These are phyloP conservation scores for Metschnikowia drakensbergensis DNA, from an alignment of 805 yeast species.

Conservation along the genomic window DNA sequence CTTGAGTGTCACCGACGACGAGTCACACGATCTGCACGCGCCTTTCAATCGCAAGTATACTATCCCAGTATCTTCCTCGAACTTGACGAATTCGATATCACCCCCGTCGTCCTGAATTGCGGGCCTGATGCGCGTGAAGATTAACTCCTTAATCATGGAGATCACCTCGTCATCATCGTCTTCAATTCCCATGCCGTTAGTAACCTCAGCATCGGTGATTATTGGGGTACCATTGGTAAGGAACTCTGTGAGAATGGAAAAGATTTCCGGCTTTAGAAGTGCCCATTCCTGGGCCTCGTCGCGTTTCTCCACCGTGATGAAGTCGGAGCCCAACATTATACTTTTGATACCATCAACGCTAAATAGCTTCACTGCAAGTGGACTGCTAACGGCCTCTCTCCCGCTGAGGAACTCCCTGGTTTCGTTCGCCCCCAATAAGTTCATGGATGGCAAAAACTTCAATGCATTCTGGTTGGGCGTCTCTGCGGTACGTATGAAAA, in stretches of 20 bases:
- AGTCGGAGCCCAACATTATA: conserved; percentile 77
- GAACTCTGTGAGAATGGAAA: conserved; percentile 53
- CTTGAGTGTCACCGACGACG: conserved; percentile 61
- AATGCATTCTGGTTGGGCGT: conserved; percentile 87
- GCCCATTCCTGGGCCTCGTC: conserved; percentile 52
- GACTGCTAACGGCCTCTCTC: conserved; percentile 71
- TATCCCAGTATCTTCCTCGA: conserved; percentile 51
- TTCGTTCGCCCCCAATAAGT: conserved; percentile 52
- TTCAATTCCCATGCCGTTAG: conserved; percentile 39
- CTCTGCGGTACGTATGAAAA: conserved; percentile 76
- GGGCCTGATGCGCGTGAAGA: conserved; percentile 67
- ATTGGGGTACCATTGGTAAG: conserved; percentile 56
- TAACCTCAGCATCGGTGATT: conserved; percentile 26
- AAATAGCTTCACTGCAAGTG: conserved; percentile 71
- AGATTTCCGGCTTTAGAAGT: conserved; percentile 62
- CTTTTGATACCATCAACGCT: conserved; percentile 72
- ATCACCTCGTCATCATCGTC: conserved; percentile 68
- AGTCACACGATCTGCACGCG: conserved; percentile 70
- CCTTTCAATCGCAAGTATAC: conserved; percentile 60
- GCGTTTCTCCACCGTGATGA: conserved; percentile 74
- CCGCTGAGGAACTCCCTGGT: conserved; percentile 74
- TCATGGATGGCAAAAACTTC: conserved; percentile 74
- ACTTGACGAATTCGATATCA: conserved; percentile 62
- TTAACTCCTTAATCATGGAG: conserved; percentile 63
- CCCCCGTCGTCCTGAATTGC: conserved; percentile 78